These are phyloP conservation scores for Piloderma croceum DNA, from an alignment of 768 basidiomycete species.

Conservation along the genomic window DNA sequence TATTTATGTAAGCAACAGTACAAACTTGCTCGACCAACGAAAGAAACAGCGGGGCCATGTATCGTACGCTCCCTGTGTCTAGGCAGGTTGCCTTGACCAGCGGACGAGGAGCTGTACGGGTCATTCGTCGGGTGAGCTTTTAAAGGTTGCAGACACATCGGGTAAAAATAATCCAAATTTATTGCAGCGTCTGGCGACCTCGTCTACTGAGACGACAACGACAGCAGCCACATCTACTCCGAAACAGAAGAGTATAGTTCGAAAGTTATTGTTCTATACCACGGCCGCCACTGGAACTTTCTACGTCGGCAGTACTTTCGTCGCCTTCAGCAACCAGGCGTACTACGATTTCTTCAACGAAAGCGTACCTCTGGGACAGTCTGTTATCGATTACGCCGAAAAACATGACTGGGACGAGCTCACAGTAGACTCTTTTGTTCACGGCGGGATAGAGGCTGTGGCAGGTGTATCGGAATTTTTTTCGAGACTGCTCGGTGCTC, in stretches of 20 bases:
- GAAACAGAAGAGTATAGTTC: constrained; percentile 51
- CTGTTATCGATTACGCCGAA: constrained; percentile 79
- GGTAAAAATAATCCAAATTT: constrained; percentile 7
- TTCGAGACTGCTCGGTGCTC: constrained; percentile 43
- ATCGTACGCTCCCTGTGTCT: constrained; percentile 53
- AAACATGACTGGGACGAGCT: constrained; percentile 72
- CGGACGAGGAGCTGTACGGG: constrained; percentile 44
- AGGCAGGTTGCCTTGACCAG: constrained; percentile 42
- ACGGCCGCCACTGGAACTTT: constrained; percentile 65
- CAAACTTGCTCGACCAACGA: no score
- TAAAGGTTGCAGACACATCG: constrained; percentile 5
- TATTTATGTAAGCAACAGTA: no score
- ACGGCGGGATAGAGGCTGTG: constrained; percentile 45
- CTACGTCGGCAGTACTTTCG: constrained; percentile 77
- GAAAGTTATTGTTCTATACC: constrained; percentile 62
- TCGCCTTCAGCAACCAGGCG: constrained; percentile 66
- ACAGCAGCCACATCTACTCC: constrained; percentile 29
- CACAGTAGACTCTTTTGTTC: constrained; percentile 54
- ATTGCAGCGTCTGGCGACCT: constrained; percentile 59
- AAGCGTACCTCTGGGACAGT: constrained; percentile 70
- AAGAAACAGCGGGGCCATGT: constrained; percentile 30
- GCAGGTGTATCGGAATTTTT: constrained; percentile 47
- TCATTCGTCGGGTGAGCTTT: constrained; percentile 53
- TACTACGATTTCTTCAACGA: constrained; percentile 87
- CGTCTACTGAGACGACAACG: constrained; percentile 32